Base-by-base conservation (phyloP, 2,329 filamentous ascomycete genomes). In the Mycosphaerelloides madeirae region DNA sequence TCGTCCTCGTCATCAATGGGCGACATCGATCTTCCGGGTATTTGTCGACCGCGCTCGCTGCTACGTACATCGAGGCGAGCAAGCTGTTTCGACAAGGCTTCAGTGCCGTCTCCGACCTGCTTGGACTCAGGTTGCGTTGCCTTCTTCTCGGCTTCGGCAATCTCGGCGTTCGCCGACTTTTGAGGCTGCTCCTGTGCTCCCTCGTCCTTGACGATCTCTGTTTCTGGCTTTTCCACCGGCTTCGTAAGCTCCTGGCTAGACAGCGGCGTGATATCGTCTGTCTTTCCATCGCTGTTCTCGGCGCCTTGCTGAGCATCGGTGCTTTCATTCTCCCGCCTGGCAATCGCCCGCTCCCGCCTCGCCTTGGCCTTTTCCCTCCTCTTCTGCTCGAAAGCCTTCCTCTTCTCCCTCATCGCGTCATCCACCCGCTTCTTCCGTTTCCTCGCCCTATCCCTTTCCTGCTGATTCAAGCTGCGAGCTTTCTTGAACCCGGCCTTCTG, bases 391-490 rank as follows among this genome's bases (percentile, higher is more conserved):
- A 49, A 48, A 3, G 29, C 51, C 28, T 49, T 58, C 38, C 55
- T 46, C 47, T 59, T 58, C 44, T 53, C 48, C 18, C 47, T 48
- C 53, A 57, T 59, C 13, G 52, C 57, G 25, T 59, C 50, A n/a
- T 53, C 40, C 6, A 58, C 38, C 14, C 59, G 33, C 38, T 52
- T 43, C 47, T 57, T 60, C 8, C 57, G 50, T 44, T 45, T 49
- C 29, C 53, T 50, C 31, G 53, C 48, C 22, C 52, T 50, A 31
- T 50, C 57, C 38, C 65, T 68, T 50, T 65, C 68, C 43, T 68
- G 57, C 13, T 68, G 58, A 2, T 63, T 63, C 14, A 69, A 54
- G 43, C 64, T 67, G 50, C 63, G 69, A 51, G 57, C 65, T 48
- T 61, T 66, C 53, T 68, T 70, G 43, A 65, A 52, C 9, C 63